Percentiles rank a stretch among this genome's conserved stretches.
Conservation (phyloP, 169 alveolate genomes). For the Eimeria necatrix region DNA sequence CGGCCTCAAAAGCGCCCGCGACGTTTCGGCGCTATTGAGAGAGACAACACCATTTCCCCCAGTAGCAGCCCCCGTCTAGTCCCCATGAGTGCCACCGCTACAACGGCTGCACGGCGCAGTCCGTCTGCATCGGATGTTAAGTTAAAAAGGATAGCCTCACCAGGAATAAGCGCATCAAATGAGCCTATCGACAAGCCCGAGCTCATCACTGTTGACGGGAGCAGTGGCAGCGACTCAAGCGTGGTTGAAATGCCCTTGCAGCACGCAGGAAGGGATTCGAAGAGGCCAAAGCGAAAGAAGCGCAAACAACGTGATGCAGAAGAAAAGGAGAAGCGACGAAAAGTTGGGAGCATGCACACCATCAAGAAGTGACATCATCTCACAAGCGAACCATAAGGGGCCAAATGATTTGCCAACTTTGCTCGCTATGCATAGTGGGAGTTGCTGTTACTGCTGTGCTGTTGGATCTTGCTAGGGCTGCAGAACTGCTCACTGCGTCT, state of each 20-base stretch:
- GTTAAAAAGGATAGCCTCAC: neutral
- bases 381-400: too few species aligned
- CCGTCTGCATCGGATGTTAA: neutral
- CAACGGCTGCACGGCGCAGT: neutral
- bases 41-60: neutral
- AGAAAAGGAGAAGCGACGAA: neutral
- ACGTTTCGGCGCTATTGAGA: neutral
- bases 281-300: neutral
- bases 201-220: neutral
- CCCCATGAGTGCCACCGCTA: neutral
- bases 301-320: constrained; percentile 33
- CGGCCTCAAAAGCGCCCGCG: neutral
- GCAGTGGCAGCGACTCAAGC: constrained; percentile 50
- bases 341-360: neutral
- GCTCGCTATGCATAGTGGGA: neutral
- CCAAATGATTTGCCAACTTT: neutral
- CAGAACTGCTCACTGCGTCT: neutral
- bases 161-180: neutral
- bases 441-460: neutral
- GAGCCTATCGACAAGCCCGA: neutral
- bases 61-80: constrained; percentile 13
- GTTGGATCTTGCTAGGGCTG: neutral
- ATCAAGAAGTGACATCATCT: too few species aligned
- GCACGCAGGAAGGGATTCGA: constrained; percentile 6
- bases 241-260: constrained; percentile 24